phyloP scores from a whole-genome alignment of 139 green algal species.

The Chlorella sp. region DNA sequence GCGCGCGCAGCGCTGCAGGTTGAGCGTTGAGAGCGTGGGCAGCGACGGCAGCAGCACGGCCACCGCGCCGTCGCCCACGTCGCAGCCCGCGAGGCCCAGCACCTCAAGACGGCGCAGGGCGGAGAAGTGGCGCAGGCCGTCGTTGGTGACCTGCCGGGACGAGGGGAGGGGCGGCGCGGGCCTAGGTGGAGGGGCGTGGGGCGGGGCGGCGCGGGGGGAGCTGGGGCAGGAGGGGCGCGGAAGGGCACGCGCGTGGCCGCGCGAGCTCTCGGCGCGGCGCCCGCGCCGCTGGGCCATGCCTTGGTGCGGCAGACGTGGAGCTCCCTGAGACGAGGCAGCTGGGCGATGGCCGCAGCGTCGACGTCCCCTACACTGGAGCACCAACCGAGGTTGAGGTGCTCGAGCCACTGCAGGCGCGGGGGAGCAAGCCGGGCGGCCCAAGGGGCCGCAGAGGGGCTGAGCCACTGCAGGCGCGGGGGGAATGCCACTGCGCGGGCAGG shows the following conservation, averaged over 20 bases:
- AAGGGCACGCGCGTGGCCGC: background rate
- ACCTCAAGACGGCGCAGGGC: background rate
- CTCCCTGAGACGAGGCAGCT: slow-evolving; percentile 24
- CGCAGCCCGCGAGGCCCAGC: slow-evolving; percentile 14
- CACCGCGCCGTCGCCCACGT: slow-evolving; percentile 17
- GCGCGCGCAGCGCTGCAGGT: slow-evolving; percentile 32
- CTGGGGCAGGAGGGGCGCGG: background rate
- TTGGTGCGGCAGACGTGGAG: slow-evolving; percentile 38
- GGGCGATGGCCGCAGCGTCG: slow-evolving; percentile 31
- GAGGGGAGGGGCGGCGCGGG: background rate
- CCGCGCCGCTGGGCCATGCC: background rate
- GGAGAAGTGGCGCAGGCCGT: slow-evolving; percentile 13
- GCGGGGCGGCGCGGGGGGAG: background rate
- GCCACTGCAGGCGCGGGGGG: background rate
- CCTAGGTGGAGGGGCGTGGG: no score
- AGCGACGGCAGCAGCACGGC: slow-evolving; percentile 18
- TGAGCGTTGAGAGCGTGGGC: slow-evolving; percentile 15
- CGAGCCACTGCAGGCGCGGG: slow-evolving; percentile 22
- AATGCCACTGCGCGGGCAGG: background rate
- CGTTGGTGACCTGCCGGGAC: slow-evolving; percentile 6
- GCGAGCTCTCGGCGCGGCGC: background rate
- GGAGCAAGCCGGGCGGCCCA: background rate
- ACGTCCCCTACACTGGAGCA: slow-evolving; percentile 29
- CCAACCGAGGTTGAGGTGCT: slow-evolving; percentile 42
- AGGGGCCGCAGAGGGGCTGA: background rate